Evolutionary conservation across 2,329 filamentous ascomycete genomes (phyloP).

Genomic region (Colletotrichum sp.): DNA sequence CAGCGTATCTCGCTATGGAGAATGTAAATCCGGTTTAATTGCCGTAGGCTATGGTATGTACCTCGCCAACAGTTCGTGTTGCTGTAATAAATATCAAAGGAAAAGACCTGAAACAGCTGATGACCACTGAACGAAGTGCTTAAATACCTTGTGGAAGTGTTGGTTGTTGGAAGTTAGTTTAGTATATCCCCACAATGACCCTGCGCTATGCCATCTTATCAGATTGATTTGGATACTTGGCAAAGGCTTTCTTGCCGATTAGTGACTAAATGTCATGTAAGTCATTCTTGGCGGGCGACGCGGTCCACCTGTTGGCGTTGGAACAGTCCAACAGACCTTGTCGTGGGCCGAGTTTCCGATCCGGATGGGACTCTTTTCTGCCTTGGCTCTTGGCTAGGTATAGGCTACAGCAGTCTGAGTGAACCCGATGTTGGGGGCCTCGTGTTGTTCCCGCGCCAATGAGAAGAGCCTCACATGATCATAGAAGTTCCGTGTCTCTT

Average conservation of each 20-base stretch:
- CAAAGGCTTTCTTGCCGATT: neutral
- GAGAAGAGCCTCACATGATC: neutral
- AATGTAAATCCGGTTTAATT: neutral
- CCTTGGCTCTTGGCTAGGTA: too few species aligned
- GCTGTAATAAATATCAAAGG: neutral
- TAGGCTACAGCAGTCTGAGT: neutral
- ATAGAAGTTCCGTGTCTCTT: neutral
- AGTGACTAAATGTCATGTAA: neutral
- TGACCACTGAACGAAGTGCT: neutral
- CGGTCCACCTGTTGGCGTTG: neutral
- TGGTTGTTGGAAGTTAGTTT: neutral
- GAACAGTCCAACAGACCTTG: neutral
- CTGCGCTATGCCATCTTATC: neutral
- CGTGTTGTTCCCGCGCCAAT: neutral
- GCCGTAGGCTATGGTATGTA: neutral
- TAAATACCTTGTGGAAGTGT: neutral
- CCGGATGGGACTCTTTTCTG: neutral
- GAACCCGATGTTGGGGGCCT: neutral
- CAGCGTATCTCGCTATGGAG: neutral
- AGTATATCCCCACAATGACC: neutral
- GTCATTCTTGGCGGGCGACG: neutral
- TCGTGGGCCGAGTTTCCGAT: neutral
- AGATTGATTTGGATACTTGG: neutral
- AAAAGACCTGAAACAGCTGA: neutral
- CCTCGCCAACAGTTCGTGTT: neutral